Conservation (phyloP, 2,329 filamentous ascomycete species). For the Elsinoe fawcettii region DNA sequence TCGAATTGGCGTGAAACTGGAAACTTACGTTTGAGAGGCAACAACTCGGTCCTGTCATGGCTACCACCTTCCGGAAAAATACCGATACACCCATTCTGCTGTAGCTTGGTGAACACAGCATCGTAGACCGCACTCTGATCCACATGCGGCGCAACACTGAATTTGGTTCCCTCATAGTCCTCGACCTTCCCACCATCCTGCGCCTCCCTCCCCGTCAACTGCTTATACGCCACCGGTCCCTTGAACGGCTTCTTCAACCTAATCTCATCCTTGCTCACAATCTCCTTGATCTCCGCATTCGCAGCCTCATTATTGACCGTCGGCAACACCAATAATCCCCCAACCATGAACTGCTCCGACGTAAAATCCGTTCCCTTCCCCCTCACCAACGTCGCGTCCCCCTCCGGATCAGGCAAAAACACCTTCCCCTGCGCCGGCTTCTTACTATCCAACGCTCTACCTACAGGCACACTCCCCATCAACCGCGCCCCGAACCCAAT, state of each 20-base stretch:
- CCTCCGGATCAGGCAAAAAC: slow-evolving; percentile 80
- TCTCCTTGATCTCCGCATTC: slow-evolving; percentile 75
- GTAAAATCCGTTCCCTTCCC: slow-evolving; percentile 73
- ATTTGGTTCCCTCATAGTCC: slow-evolving; percentile 69
- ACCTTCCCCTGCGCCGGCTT: slow-evolving; percentile 71
- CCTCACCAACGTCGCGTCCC: slow-evolving; percentile 72
- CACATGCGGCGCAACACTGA: slow-evolving; percentile 83
- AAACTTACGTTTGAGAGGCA: slow-evolving; percentile 66
- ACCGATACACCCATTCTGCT: slow-evolving; percentile 78
- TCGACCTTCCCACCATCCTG: slow-evolving; percentile 58
- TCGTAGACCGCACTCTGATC: slow-evolving; percentile 92
- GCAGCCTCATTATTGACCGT: slow-evolving; percentile 72
- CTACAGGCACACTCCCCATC: slow-evolving; percentile 87
- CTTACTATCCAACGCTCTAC: slow-evolving; percentile 80
- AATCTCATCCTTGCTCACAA: slow-evolving; percentile 71
- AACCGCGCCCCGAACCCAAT: slow-evolving; percentile 79
- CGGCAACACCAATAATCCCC: slow-evolving; percentile 80
- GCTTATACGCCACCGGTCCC: slow-evolving; percentile 62
- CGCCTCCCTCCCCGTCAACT: slow-evolving; percentile 59
- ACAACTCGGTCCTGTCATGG: slow-evolving; percentile 83
- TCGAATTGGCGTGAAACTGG: too few species aligned
- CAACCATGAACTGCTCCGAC: slow-evolving; percentile 60
- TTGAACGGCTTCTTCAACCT: slow-evolving; percentile 83
- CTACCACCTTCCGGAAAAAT: slow-evolving; percentile 97
- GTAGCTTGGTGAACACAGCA: slow-evolving; percentile 78